Base-by-base conservation (phyloP, 768 basidiomycete genomes). In the Nevesoporus exiguus region DNA sequence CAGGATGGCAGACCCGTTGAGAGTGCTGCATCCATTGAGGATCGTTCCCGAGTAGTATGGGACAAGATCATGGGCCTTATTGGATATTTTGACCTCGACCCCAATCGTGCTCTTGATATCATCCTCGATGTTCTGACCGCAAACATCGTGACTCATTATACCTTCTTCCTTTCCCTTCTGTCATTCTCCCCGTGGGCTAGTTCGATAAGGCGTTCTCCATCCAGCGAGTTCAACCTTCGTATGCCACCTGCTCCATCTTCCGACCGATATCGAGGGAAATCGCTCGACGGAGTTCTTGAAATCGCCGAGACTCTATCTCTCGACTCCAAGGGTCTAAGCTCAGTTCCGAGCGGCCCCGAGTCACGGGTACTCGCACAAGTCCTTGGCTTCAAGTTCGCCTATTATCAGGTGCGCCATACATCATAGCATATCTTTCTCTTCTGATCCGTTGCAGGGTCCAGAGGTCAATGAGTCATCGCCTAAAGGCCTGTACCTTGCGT, bases 81-180 rank as follows among this genome's bases (percentile, higher is more conserved):
- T 63, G 93, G 96, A 24, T 96, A 93, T 71, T 99, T 98, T 66
- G 95, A 98, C 70, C 79, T 99, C 34, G 93, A 97, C 68, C 97
- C 97, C 13, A 93, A 94, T 64, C 81, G 95, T 56, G 92, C 93
- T 0, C 79, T 98, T 57, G 97, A 99, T 68, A 77, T 98, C 55
- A 87, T 98, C 58, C 79, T 99, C 39, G 97, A 99, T 67, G 84
- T 96, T 7, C 83, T 98, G 59, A 88, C 88, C 6, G 80, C 84
- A 50, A 86, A 97, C 65, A 71, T 98, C 42, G 74, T 84, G 1
- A 83, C 87, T 0, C 93, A 98, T 65, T 87, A 90, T 71, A 79
- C 78, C 30, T 98, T 98, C 76, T 98, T 97, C 74, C 71, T 98
- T 42, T 84, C 90, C 2, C 76, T 98, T 25, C 74, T 99, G 15